These are phyloP conservation scores for Cercospora zeina DNA, from an alignment of 2,329 filamentous ascomycete genomes.

Conservation along the genomic window DNA sequence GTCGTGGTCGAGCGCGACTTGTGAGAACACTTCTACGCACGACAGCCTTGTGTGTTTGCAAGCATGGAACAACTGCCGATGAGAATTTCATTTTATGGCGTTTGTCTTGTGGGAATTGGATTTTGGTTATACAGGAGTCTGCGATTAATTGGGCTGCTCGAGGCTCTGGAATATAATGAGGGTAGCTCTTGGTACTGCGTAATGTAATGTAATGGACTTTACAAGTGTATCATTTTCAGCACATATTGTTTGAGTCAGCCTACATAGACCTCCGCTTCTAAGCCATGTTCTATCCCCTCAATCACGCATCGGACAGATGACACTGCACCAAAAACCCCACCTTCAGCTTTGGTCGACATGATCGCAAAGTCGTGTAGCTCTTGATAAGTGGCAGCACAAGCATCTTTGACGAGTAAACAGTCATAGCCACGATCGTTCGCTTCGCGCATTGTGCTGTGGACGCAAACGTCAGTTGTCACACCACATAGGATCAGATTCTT, in stretches of 20 bases:
- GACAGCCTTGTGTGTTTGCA: neutral
- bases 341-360: slow-evolving; percentile 50
- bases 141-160: neutral
- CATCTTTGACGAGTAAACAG: slow-evolving; percentile 55
- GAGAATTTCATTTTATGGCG: neutral
- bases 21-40: neutral
- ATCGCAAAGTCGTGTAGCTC: slow-evolving; percentile 46
- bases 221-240: neutral
- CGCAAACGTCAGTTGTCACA: slow-evolving; percentile 59
- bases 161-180: neutral
- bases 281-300: neutral
- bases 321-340: slow-evolving; percentile 35
- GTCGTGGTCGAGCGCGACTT: neutral
- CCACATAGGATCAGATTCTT: slow-evolving; percentile 56
- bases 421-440: slow-evolving; percentile 59
- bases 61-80: too few relatives aligned
- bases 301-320: slow-evolving; percentile 27
- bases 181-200: neutral
- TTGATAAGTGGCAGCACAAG: slow-evolving; percentile 47
- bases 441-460: slow-evolving; percentile 57
- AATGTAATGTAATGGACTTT: neutral
- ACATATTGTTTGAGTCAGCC: neutral
- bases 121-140: neutral
- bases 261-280: neutral
- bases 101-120: neutral